These are phyloP conservation scores for Durotheca rogersii DNA, from an alignment of 495 filamentous ascomycete species.

Conservation along the genomic window DNA sequence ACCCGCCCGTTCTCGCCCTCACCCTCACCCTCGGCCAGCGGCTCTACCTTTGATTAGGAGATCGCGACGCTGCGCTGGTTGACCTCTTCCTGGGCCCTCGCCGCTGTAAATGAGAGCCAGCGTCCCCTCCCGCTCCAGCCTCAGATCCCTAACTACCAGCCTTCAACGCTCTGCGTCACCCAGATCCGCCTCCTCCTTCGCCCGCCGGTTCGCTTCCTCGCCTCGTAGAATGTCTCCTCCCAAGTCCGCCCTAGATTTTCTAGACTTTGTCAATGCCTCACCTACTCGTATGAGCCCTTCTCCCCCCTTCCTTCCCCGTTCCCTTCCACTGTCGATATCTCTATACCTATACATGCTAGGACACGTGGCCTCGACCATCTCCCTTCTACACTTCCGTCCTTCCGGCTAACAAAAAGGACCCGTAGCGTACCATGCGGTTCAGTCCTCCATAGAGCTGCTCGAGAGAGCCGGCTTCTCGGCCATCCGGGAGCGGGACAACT, in stretches of 20 bases:
- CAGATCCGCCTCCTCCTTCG: neutral
- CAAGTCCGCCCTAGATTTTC: constrained; percentile 73
- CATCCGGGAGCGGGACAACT: constrained; percentile 90
- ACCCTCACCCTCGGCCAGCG: neutral
- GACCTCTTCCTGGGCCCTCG: neutral
- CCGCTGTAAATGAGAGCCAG: constrained; percentile 21
- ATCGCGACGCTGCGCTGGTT: neutral
- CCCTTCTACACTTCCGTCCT: no score
- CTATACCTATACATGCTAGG: no score
- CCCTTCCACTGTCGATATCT: neutral
- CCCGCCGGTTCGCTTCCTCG: constrained; percentile 23
- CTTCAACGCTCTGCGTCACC: constrained; percentile 1
- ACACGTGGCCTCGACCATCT: neutral
- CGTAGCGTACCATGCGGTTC: constrained; percentile 91
- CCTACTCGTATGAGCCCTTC: constrained; percentile 73
- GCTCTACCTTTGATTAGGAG: neutral
- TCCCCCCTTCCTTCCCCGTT: neutral
- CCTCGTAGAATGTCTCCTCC: constrained; percentile 57
- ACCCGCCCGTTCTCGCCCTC: neutral
- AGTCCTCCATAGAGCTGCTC: constrained; percentile 70
- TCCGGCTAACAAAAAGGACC: constrained; percentile 22
- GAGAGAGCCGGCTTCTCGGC: constrained; percentile 79
- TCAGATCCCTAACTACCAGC: constrained; percentile 4
- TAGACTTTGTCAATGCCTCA: constrained; percentile 91
- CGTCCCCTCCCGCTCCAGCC: neutral